A percentile compares a stretch with the other conserved stretches of the same genome.
These are phyloP conservation scores for Limnanthes douglasii DNA, from an alignment of 345 rosid genomes.

Conservation along the genomic window DNA sequence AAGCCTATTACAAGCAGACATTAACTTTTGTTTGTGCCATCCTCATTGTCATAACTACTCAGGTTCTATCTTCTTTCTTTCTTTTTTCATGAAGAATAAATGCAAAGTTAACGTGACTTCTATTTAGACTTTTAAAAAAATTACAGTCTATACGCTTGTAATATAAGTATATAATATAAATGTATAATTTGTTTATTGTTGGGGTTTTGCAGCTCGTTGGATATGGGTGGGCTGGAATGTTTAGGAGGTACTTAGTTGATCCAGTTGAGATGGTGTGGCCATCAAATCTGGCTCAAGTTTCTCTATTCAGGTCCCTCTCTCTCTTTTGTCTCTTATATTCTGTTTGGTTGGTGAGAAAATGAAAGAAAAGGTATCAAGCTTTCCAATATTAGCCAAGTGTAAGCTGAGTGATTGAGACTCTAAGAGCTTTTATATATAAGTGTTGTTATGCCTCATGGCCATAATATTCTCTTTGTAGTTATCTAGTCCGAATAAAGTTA, in stretches of 20 bases:
- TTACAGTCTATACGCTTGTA: too few species aligned
- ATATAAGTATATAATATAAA: too few species aligned
- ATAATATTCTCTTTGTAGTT: too few species aligned
- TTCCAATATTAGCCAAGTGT: slow-evolving; percentile 8
- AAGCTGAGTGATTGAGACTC: too few species aligned
- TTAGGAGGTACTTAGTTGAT: slow-evolving; percentile 88
- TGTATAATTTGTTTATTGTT: neutral
- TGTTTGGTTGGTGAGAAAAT: too few species aligned
- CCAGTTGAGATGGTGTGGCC: slow-evolving; percentile 99
- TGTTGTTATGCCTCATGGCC: too few species aligned
- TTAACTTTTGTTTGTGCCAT: slow-evolving; percentile 62
- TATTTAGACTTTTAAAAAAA: too few species aligned
- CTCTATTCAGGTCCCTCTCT: slow-evolving; percentile 61
- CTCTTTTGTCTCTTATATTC: neutral
- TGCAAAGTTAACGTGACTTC: too few species aligned
- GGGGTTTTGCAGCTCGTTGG: slow-evolving; percentile 92
- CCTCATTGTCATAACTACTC: slow-evolving; percentile 78
- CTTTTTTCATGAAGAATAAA: too few species aligned
- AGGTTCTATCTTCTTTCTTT: slow-evolving; percentile 24
- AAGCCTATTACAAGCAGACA: slow-evolving; percentile 79
- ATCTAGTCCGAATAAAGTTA: too few species aligned
- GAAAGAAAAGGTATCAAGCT: neutral
- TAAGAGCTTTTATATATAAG: too few species aligned
- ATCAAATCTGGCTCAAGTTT: slow-evolving; percentile 93
- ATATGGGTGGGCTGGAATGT: slow-evolving; percentile 99